Evolutionary conservation across 805 yeast genomes (phyloP).

Genomic region (Monosporozyma servazzii): DNA sequence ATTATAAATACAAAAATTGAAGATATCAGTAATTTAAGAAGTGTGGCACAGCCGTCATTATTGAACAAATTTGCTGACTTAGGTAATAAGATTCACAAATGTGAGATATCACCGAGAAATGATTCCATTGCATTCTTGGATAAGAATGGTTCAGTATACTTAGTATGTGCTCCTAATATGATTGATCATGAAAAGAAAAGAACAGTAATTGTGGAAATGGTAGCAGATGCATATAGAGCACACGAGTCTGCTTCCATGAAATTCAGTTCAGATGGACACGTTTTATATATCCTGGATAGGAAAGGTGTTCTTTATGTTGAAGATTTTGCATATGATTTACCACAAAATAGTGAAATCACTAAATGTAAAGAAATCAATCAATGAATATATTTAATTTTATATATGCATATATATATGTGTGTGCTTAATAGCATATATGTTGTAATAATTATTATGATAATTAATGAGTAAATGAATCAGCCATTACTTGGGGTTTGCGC

Average conservation of each 20-base stretch:
- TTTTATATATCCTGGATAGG: conserved; percentile 65
- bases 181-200: conserved; percentile 46
- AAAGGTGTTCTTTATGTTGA: conserved; percentile 71
- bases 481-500: neutral
- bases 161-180: conserved; percentile 55
- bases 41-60: conserved; percentile 52
- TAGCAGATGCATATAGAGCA: conserved; percentile 60
- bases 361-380: conserved; percentile 47
- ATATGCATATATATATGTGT: neutral
- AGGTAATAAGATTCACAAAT: conserved; percentile 68
- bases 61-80: conserved; percentile 63
- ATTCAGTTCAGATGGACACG: conserved; percentile 77
- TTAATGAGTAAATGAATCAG: neutral
- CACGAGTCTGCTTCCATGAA: conserved; percentile 70
- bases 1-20: conserved; percentile 57
- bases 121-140: conserved; percentile 78
- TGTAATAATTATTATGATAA: neutral
- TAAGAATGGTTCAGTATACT: conserved; percentile 64
- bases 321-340: conserved; percentile 82
- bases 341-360: conserved; percentile 57
- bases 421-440: neutral
- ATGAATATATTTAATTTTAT: neutral
- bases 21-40: conserved; percentile 29
- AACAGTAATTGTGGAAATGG: conserved; percentile 56
- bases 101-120: conserved; percentile 74